Percentiles rank a stretch among this genome's conserved stretches.
Conservation (phyloP, 306 rosid species). For the Vicia sativa region DNA sequence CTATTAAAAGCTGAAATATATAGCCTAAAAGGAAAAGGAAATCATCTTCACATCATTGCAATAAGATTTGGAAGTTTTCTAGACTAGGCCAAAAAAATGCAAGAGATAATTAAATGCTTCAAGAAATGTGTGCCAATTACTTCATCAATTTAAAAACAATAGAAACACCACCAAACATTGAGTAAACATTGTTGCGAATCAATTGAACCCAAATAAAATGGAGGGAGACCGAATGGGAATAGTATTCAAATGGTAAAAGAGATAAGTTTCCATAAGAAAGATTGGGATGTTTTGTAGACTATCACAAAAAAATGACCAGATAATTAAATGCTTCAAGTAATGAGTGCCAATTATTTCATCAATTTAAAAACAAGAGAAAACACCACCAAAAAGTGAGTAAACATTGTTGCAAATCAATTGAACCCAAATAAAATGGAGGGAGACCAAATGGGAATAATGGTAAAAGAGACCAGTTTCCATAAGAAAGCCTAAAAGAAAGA, state of each 20-base stretch:
- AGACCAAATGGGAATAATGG: not conserved
- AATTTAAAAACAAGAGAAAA: not conserved
- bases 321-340: slow-evolving; percentile 4
- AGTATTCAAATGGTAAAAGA: slow-evolving; percentile 1
- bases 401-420: slow-evolving; percentile 4
- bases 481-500: slow-evolving; percentile 5
- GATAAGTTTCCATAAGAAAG: not conserved
- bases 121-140: slow-evolving; percentile 8
- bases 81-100: slow-evolving; percentile 21
- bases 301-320: slow-evolving; percentile 24
- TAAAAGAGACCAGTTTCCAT: slow-evolving; percentile 1
- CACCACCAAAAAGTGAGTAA: not conserved
- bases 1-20: too few relatives aligned
- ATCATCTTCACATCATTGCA: not conserved
- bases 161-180: slow-evolving; percentile 4
- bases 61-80: slow-evolving; percentile 1
- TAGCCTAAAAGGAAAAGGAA: too few relatives aligned
- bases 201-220: slow-evolving; percentile 5
- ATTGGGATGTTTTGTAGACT: not conserved
- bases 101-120: not conserved
- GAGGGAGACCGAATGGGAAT: not conserved
- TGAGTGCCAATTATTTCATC: not conserved
- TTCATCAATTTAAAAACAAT: not conserved
- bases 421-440: not conserved
- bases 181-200: not conserved